Evolutionary conservation across 1,284 basidiomycete species (phyloP), one percentile per base, ranked within the genome.

Genomic region (Trichosporon sp.): DNA sequence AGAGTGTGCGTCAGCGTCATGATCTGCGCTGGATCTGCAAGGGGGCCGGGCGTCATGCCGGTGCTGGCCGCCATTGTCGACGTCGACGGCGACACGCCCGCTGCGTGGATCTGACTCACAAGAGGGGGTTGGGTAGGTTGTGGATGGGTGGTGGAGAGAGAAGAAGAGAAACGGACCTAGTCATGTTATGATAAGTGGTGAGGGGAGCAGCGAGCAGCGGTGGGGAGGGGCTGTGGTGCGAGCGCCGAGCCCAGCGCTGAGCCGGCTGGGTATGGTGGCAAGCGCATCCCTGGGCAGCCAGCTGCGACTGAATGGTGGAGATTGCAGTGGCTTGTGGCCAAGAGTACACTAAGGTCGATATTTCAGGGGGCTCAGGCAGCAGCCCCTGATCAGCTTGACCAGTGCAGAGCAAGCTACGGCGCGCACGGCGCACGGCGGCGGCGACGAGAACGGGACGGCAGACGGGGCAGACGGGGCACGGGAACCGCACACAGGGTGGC

Each of bases 261-360:
- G 7, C 15, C 5, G 13, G 38, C 38, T 42, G 38, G 9, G 11
- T 7, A 25, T 25, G 21, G 47, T 51, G 47, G 47, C 47, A 51
- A 51, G 47, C 47, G 4, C 47, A n/a, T 25, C 21, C 44, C 44
- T n/a, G 8, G 44, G 5, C 44, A 6, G 5, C 27, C 11, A 11
- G 53, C 53, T 29, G 27, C 11, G 15, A 32, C 18, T 60, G 56
- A 60, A 60, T 60, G 27, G 56, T 23, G 27, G 18, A 25, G 29
- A 60, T 60, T 60, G 56, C 56, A 60, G 56, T 60, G 56, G 56
- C 56, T 60, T 60, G 56, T 60, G 56, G 56, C 56, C 56, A 60
- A 60, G 56, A 60, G 56, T 8, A 60, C 56, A 60, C 56, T 60
- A 60, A 60, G 29, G 56, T 13, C 7, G 29, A 32, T n/a, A 21